Conservation (phyloP, 805 yeast species). For the Ogataea pini region DNA sequence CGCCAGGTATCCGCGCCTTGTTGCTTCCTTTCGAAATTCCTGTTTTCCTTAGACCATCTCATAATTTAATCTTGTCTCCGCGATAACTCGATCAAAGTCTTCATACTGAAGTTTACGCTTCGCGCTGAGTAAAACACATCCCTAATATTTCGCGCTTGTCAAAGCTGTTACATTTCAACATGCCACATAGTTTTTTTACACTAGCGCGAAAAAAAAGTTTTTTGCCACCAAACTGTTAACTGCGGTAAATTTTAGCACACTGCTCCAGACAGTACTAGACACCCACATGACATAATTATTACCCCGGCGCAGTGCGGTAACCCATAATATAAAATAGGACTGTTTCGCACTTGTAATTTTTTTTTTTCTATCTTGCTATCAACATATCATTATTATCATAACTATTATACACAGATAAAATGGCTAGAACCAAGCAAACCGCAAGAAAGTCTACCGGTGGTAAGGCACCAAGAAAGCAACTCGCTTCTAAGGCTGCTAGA, state of each 20-base stretch:
- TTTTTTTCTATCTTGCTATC: neutral
- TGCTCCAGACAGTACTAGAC: neutral
- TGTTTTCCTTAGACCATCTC: conserved; percentile 3
- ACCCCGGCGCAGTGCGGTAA: neutral
- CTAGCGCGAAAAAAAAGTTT: conserved; percentile 2
- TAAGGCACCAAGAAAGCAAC: conserved; percentile 93
- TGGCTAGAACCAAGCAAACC: conserved; percentile 94
- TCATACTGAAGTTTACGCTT: conserved; percentile 16
- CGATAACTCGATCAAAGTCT: conserved; percentile 7
- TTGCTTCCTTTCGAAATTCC: conserved; percentile 5
- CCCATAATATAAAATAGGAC: conserved; percentile 1
- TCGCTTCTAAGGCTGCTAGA: conserved; percentile 92
- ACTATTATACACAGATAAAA: conserved; percentile 31
- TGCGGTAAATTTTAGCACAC: conserved; percentile 6
- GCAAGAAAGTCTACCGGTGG: conserved; percentile 96
- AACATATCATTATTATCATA: too few relatives aligned
- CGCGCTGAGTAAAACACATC: conserved; percentile 11
- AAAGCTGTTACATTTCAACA: neutral
- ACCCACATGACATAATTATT: conserved; percentile 2
- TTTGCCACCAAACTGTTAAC: conserved; percentile 8
- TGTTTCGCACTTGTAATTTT: conserved; percentile 5
- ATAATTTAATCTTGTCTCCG: conserved; percentile 5
- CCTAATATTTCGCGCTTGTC: conserved; percentile 1
- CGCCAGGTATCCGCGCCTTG: conserved; percentile 8
- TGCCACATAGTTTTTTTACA: conserved; percentile 7